Evolutionary conservation across 1,284 basidiomycete genomes (phyloP), one percentile per base, ranked within the genome.

Genomic region (Cutaneotrichosporon sp.): DNA sequence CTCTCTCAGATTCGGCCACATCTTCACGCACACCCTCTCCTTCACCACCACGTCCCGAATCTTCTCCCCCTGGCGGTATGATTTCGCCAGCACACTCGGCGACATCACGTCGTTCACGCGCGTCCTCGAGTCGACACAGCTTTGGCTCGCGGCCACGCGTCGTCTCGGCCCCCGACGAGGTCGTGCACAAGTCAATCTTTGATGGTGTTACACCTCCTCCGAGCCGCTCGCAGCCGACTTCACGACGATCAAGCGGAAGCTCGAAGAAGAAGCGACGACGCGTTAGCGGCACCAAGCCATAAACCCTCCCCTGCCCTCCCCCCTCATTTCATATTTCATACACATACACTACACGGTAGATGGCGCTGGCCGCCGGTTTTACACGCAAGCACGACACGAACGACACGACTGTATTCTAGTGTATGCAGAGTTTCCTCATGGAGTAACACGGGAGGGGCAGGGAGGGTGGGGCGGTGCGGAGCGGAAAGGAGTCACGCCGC

Each of bases 161-260:
- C 14, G 53, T 56, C 34, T 56, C 53, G 22, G 53, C 53, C 10
- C 53, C 53, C 53, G 57, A 58, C 5, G 55, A 63, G 42, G 62
- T 63, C 6, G 62, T 63, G 32, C 62, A 47, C 52, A 63, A 63
- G 51, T 59, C 57, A 21, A 63, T 63, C 21, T 63, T 63, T 38
- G 62, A 58, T 7, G 57, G 55, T 8, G 21, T 56, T 11, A 34
- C 53, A 11, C 53, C 53, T 5, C 26, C 26, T 26, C 22, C 42
- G 10, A 4, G 14, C 3, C 30, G 36, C 16, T 31, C 46, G 16
- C 42, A 34, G 18, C 40, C 26, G 16, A 26, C n/a, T 2, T 58
- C 58, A 3, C 46, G 58, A 4, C 58, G 58, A 2, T 51, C 49
- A 7, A 40, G 34, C 50, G 50, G 14, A 4, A 30, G 34, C 21